Percentiles rank a stretch among this genome's conserved stretches.
Evolutionary conservation across 805 yeast genomes (phyloP).

Genomic region (Starmera dryadoides): DNA sequence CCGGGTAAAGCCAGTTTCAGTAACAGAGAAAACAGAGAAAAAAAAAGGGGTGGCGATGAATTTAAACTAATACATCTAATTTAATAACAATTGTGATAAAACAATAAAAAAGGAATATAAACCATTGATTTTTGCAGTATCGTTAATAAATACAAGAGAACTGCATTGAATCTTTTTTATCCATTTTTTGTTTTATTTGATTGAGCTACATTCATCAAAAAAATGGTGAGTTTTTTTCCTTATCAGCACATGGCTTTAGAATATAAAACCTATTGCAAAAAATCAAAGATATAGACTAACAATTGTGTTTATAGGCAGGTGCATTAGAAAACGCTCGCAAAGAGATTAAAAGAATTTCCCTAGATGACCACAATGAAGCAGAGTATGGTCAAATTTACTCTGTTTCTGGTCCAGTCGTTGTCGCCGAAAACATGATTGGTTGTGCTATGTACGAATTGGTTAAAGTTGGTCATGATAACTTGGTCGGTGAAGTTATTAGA

Average conservation of each 20-base stretch:
- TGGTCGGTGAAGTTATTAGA: slow-evolving; percentile 98
- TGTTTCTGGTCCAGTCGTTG: slow-evolving; percentile 96
- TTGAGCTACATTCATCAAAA: no score
- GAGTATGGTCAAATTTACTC: slow-evolving; percentile 87
- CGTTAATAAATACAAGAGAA: no score
- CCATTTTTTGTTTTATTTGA: no score
- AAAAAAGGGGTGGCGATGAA: no score
- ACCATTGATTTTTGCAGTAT: no score
- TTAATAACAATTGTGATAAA: no score
- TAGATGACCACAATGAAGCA: slow-evolving; percentile 68
- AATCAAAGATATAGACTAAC: slow-evolving; percentile 1
- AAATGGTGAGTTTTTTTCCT: slow-evolving; percentile 1
- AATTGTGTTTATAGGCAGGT: slow-evolving; percentile 63
- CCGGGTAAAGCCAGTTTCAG: no score
- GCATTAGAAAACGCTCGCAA: slow-evolving; percentile 96
- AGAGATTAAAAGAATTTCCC: slow-evolving; percentile 76
- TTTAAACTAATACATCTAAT: no score
- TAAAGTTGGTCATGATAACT: slow-evolving; percentile 92
- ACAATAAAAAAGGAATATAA: no score
- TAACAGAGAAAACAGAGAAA: no score
- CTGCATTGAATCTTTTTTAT: no score
- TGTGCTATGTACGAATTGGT: slow-evolving; percentile 99
- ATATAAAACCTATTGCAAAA: not conserved
- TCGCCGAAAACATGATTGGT: slow-evolving; percentile 98
- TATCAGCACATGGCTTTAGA: not conserved